Percentiles rank a stretch among this genome's conserved stretches.
Evolutionary conservation across 2,329 filamentous ascomycete species (phyloP).

Genomic region (Ilyonectria sp.): DNA sequence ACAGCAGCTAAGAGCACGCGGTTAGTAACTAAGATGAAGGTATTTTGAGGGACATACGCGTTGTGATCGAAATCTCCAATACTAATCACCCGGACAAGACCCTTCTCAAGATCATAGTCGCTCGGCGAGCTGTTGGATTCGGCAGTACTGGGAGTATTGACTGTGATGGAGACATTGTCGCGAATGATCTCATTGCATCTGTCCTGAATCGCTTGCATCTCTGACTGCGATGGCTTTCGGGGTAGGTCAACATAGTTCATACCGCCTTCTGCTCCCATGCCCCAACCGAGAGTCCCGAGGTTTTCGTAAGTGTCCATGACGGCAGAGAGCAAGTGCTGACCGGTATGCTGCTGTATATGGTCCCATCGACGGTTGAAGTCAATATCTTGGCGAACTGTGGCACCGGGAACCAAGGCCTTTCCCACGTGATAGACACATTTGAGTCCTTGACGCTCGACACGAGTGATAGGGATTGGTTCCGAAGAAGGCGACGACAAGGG

Average conservation of each 20-base stretch:
- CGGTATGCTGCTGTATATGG: conserved; percentile 54
- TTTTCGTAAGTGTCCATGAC: conserved; percentile 46
- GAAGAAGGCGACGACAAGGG: conserved; percentile 25
- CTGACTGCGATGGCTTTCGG: conserved; percentile 44
- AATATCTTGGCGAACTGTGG: conserved; percentile 45
- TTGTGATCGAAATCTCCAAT: conserved; percentile 51
- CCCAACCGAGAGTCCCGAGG: conserved; percentile 50
- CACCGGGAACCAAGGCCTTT: conserved; percentile 35
- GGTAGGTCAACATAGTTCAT: conserved; percentile 53
- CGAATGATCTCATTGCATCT: conserved; percentile 47
- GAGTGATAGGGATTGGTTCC: conserved; percentile 40
- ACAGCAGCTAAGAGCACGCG: conserved; percentile 41
- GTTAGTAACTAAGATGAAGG: not conserved
- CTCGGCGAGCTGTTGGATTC: conserved; percentile 43
- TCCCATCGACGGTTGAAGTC: conserved; percentile 51
- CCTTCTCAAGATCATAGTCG: conserved; percentile 49
- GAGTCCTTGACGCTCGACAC: conserved; percentile 48
- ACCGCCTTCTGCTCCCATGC: conserved; percentile 46
- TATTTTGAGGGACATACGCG: conserved; percentile 36
- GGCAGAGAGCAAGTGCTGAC: conserved; percentile 52
- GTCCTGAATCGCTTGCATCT: conserved; percentile 45
- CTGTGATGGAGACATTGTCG: conserved; percentile 41
- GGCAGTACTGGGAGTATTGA: conserved; percentile 46
- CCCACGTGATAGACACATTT: conserved; percentile 46
- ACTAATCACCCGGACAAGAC: conserved; percentile 48